Conservation (phyloP, 139 green algal genomes). For the Coccomyxa sp. region DNA sequence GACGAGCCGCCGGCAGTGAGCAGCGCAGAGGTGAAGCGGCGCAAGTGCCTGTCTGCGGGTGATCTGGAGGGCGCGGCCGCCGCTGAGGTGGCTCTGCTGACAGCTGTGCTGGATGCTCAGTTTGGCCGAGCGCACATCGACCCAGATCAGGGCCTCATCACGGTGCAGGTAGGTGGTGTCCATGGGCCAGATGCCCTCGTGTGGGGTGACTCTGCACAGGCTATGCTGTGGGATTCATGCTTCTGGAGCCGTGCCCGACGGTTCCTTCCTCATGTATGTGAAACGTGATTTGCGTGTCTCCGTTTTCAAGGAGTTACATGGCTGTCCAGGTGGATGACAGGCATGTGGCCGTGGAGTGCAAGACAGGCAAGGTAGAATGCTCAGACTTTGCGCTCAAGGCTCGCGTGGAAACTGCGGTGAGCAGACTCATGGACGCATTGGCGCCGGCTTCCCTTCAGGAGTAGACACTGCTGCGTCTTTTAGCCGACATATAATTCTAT, state of each 20-base stretch:
- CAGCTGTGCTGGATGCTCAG: constrained; percentile 64
- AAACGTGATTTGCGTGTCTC: background rate
- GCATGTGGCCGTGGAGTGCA: constrained; percentile 41
- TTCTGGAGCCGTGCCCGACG: background rate
- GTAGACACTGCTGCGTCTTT: too few relatives aligned
- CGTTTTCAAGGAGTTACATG: background rate
- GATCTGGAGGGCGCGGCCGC: constrained; percentile 3
- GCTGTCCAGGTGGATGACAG: constrained; percentile 41
- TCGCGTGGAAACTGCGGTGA: constrained; percentile 58
- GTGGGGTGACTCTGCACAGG: background rate
- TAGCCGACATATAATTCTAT: too few relatives aligned
- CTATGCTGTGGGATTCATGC: too few relatives aligned
- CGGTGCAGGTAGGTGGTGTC: constrained; percentile 41
- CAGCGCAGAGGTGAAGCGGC: constrained; percentile 39
- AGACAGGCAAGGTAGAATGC: constrained; percentile 59
- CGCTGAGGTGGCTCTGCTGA: constrained; percentile 60
- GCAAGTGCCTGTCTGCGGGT: constrained; percentile 17
- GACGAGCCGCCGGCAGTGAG: constrained; percentile 43
- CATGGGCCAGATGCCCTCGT: constrained; percentile 1
- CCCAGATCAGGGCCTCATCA: constrained; percentile 33
- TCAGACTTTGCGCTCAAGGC: constrained; percentile 43
- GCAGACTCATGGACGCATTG: constrained; percentile 15
- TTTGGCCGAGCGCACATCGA: constrained; percentile 65
- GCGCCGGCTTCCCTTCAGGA: background rate
- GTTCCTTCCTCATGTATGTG: background rate